Evolutionary conservation across 805 yeast species (phyloP), one percentile per base, ranked within the genome.

Genomic region (Starmerella floris): DNA sequence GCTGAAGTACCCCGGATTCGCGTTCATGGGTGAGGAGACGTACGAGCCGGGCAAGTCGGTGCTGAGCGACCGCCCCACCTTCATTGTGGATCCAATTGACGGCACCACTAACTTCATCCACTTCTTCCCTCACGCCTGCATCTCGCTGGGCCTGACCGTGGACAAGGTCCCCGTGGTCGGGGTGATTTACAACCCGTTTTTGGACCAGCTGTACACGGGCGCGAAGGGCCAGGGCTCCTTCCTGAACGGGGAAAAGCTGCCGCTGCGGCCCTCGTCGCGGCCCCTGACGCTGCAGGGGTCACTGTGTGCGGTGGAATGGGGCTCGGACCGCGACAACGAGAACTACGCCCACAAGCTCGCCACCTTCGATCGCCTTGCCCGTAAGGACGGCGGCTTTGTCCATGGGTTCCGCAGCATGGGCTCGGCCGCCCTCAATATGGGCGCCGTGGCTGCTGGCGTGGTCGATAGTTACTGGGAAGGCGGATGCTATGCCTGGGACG

Each of bases 401-500:
- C 82, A 76, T 52, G 82, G 82, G 0, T 72, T 72, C 54, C 66
- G 82, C 55, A 64, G 73, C 19, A 58, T 73, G 42, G 82, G 82
- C 2, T 73, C 79, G 17, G 80, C 81, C 0, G 82, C 82, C 5
- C 66, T 76, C 69, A 75, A 75, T 53, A 57, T 74, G 30, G 68
- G 77, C 36, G 68, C 70, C 35, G 73, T 72, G 4, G 79, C 81
- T 1, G 63, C 71, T 3, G 82, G 82, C 5, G 64, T 64, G 44
- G 46, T 74, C 23, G 82, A 76, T 53, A 67, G 74, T 3, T 76
- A 76, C 57, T 76, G 81, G 79, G 79, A 74, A 58, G 79, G 79
- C 39, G 79, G 79, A n/a, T 74, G 78, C 54, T 73, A 69, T 55
- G 71, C 75, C 21, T 76, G 81, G 81, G 82, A 76, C 54, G 79